Evolutionary conservation across 2,329 filamentous ascomycete genomes (phyloP), one percentile per base, ranked within the genome.

Genomic region (Cladosporium sp.): DNA sequence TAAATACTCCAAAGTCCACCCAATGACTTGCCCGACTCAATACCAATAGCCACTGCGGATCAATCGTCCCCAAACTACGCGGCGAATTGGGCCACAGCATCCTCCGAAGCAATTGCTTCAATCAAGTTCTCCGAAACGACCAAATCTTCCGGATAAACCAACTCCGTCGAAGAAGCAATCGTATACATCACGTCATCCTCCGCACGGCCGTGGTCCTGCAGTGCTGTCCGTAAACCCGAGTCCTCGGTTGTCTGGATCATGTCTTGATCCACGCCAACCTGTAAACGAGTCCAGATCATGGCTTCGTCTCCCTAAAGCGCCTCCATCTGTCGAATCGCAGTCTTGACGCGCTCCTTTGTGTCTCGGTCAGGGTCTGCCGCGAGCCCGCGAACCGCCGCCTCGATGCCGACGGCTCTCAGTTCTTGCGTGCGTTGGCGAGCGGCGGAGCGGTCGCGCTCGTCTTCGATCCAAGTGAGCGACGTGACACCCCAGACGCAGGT

Each of bases 381-480:
- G 51, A 73, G 54, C 20, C 56, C 64, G 38, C 66, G 64, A 12
- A 74, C 69, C 15, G 65, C 68, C 25, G 64, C 61, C 58, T 73
- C 72, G 40, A 62, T 83, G 75, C 69, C 84, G 75, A 69, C 91
- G 55, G 88, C 77, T 70, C 85, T 83, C 45, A 99, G 78, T 69
- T 89, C 86, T 12, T 76, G 72, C 0, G 87, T 88, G 55, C 94
- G 82, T 66, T 87, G 82, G 30, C 82, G 78, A 62, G 88, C 90
- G 9, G 83, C 84, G 28, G 30, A n/a, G 19, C 80, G 77, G 65
- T 96, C 92, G 30, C 75, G 80, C 6, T 83, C 80, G 66, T 93
- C 88, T 62, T 97, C 92, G 62, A 87, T 82, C 80, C 88, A 95
- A 0, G 90, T 89, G 43, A 99, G 81, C 70, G 97, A 97, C 70